phyloP scores from a whole-genome alignment of 1,284 basidiomycete genomes.

The Boletus hoseneyae region DNA sequence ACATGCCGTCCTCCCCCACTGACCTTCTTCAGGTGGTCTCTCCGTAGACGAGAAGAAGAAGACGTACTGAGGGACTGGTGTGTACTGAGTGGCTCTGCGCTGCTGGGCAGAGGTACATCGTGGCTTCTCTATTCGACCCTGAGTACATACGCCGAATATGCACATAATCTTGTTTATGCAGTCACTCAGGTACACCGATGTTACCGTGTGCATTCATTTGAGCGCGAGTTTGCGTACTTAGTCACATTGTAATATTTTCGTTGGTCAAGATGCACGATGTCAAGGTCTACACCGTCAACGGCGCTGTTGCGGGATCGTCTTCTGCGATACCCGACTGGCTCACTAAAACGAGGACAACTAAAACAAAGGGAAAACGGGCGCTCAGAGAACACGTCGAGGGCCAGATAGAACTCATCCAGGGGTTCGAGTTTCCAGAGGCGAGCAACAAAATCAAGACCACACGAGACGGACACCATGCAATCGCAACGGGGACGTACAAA shows the following conservation, averaged over 20 bases:
- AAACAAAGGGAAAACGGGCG: constrained; percentile 55
- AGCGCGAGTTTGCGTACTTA: background rate
- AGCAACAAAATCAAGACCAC: constrained; percentile 91
- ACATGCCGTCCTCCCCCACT: background rate
- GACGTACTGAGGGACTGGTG: constrained; percentile 53
- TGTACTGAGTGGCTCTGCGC: background rate
- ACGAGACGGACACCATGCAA: constrained; percentile 85
- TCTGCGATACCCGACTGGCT: constrained; percentile 89
- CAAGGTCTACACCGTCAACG: constrained; percentile 90
- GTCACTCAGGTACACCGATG: background rate
- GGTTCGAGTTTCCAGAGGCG: constrained; percentile 97
- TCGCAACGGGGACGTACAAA: constrained; percentile 98
- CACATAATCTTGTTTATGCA: constrained; percentile 17
- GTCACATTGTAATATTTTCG: constrained; percentile 16
- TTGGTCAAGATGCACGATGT: constrained; percentile 39
- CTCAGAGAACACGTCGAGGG: constrained; percentile 69
- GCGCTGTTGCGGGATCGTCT: constrained; percentile 77
- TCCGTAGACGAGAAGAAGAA: constrained; percentile 99
- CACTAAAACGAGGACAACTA: constrained; percentile 62
- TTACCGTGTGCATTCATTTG: no score
- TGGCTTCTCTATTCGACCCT: constrained; percentile 8
- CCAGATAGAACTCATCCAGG: constrained; percentile 85
- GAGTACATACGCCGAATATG: constrained; percentile 21
- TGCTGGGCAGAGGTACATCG: constrained; percentile 6
- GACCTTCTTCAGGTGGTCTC: constrained; percentile 65